Percentiles rank a stretch among this genome's conserved stretches.
These are phyloP conservation scores for Proliferodiscus dingleyae DNA, from an alignment of 2,329 filamentous ascomycete species.

Conservation along the genomic window DNA sequence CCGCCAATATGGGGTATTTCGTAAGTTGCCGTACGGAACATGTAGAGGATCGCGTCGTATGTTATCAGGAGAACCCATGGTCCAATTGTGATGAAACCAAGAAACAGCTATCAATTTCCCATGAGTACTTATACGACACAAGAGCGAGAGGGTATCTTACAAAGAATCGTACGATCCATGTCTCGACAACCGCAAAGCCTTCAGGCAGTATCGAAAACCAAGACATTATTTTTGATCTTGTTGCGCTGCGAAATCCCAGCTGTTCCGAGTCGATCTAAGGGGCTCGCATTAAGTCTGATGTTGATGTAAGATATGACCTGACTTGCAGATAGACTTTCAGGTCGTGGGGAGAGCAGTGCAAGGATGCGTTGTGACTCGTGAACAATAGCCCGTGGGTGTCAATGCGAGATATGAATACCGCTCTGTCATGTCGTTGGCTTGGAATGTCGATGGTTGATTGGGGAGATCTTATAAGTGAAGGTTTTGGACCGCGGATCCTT, in stretches of 20 bases:
- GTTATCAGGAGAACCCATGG: slow-evolving; percentile 58
- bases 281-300: neutral
- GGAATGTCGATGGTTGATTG: neutral
- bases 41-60: slow-evolving; percentile 60
- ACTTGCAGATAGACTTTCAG: neutral
- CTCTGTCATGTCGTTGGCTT: slow-evolving; percentile 4
- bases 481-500: neutral
- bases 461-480: neutral
- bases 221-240: slow-evolving; percentile 43
- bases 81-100: slow-evolving; percentile 55
- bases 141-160: slow-evolving; percentile 38
- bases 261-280: slow-evolving; percentile 21
- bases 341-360: slow-evolving; percentile 1
- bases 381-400: neutral
- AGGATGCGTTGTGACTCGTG: neutral
- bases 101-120: slow-evolving; percentile 45
- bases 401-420: neutral
- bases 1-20: slow-evolving; percentile 57
- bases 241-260: neutral
- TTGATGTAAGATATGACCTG: neutral
- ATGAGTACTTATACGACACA: slow-evolving; percentile 11
- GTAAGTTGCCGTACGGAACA: slow-evolving; percentile 52
- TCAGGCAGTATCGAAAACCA: slow-evolving; percentile 61
- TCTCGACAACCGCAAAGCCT: slow-evolving; percentile 52
- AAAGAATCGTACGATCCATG: slow-evolving; percentile 57